Conservation (phyloP, 768 basidiomycete species). For the Lepiota venenata region DNA sequence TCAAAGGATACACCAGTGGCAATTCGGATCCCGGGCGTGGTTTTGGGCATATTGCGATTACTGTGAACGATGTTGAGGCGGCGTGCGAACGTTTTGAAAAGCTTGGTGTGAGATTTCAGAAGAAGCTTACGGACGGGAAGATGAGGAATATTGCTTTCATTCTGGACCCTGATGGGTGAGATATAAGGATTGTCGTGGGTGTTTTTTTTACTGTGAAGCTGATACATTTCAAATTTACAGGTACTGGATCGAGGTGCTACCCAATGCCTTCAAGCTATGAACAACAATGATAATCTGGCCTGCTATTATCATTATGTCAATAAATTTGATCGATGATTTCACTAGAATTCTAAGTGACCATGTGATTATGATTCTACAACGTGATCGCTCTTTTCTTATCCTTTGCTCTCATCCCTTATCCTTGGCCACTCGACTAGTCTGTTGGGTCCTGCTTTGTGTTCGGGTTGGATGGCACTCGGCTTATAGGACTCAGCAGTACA, state of each 20-base stretch:
- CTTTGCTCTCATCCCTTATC: neutral
- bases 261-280: constrained; percentile 11
- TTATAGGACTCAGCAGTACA: too few species aligned
- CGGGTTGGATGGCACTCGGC: neutral
- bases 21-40: constrained; percentile 79
- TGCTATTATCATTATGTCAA: too few species aligned
- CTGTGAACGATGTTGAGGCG: constrained; percentile 76
- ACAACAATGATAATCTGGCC: neutral
- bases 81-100: constrained; percentile 83
- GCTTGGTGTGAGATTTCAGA: constrained; percentile 83
- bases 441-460: neutral
- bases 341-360: neutral
- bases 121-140: constrained; percentile 78
- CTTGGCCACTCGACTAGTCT: neutral
- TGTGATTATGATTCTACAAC: neutral
- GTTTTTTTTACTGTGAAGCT: neutral
- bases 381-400: neutral
- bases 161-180: constrained; percentile 80
- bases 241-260: constrained; percentile 21
- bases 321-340: too few species aligned
- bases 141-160: constrained; percentile 86
- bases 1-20: constrained; percentile 82
- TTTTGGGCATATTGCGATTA: constrained; percentile 89
- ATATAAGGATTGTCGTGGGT: neutral
- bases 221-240: constrained; percentile 3